These are phyloP conservation scores for Pyrenopolyporus hunteri DNA, from an alignment of 495 filamentous ascomycete species.

Conservation along the genomic window DNA sequence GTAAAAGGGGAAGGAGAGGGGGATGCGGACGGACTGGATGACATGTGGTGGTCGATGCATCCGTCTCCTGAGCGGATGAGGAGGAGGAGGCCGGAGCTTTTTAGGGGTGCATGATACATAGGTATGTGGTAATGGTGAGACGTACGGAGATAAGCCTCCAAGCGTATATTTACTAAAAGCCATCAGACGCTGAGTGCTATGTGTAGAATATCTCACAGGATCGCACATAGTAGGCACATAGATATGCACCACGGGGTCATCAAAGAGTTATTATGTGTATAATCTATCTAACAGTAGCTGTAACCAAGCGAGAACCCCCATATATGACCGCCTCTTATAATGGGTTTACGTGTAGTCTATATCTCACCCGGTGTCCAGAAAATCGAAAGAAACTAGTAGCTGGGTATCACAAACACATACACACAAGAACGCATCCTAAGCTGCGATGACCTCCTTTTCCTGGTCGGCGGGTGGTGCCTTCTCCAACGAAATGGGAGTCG, in stretches of 20 bases:
- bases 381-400: background rate
- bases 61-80: background rate
- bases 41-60: slow-evolving; percentile 6
- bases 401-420: background rate
- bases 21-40: background rate
- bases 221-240: no score
- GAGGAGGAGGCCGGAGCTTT: no score
- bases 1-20: background rate
- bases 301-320: no score
- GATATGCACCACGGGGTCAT: no score
- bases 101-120: no score
- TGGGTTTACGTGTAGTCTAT: no score
- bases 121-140: no score
- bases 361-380: background rate
- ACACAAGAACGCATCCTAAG: background rate
- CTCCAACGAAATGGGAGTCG: background rate
- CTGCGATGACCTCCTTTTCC: slow-evolving; percentile 4
- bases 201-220: no score
- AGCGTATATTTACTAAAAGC: no score
- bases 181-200: no score
- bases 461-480: background rate
- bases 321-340: background rate
- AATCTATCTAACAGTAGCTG: background rate
- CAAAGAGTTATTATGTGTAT: no score
- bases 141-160: no score